phyloP scores from a whole-genome alignment of 805 yeast species.

The Candida coquimbonensis region DNA sequence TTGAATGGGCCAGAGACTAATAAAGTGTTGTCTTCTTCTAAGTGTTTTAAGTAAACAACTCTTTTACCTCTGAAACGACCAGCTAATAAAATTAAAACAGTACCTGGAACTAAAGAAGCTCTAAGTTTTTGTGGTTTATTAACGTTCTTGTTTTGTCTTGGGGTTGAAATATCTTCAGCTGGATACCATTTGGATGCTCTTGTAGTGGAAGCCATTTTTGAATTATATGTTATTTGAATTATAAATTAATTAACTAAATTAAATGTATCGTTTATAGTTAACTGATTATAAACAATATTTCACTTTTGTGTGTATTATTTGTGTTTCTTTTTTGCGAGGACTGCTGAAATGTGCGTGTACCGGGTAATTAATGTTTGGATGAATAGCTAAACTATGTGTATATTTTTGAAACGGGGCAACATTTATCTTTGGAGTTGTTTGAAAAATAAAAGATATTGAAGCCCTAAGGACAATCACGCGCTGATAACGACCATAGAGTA shows the following conservation, averaged over 20 bases:
- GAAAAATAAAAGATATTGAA: not conserved
- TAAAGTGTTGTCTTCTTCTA: conserved; percentile 90
- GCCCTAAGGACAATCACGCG: conserved; percentile 3
- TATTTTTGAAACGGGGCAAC: not conserved
- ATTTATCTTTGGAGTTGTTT: not conserved
- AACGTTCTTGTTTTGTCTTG: conserved; percentile 86
- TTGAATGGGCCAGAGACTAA: conserved; percentile 99
- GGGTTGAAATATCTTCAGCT: conserved; percentile 83
- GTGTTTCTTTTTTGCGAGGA: not conserved
- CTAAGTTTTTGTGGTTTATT: conserved; percentile 92
- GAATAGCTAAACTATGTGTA: not conserved
- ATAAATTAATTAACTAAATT: too few species aligned
- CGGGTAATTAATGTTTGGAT: conserved; percentile 1
- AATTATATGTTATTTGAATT: too few species aligned
- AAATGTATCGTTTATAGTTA: not conserved
- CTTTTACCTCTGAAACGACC: conserved; percentile 99
- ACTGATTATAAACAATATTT: too few species aligned
- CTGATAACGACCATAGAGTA: too few species aligned
- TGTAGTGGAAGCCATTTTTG: conserved; percentile 17
- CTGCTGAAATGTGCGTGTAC: not conserved
- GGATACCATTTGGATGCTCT: conserved; percentile 91
- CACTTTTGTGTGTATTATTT: not conserved
- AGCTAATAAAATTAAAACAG: conserved; percentile 93
- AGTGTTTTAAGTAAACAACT: conserved; percentile 93
- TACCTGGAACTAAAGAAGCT: conserved; percentile 94